Evolutionary conservation across 2,329 filamentous ascomycete species (phyloP), one percentile per base, ranked within the genome.

Genomic region (Penicillium palitans): DNA sequence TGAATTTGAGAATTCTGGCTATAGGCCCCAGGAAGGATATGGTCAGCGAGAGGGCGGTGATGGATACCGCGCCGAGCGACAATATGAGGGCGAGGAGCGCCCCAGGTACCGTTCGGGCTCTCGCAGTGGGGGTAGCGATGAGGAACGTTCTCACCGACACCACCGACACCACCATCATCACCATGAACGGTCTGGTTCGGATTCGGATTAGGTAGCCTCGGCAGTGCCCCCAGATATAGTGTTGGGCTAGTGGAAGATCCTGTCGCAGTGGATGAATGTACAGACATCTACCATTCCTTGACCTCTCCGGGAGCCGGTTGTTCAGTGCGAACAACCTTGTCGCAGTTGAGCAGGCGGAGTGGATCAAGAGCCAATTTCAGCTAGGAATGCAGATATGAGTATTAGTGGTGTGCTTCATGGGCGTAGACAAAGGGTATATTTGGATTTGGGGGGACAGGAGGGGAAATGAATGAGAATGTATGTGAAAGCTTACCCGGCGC

Each of bases 311-410:
- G 65, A 57, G 74, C 76, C 8, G 82, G 80, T 61, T 70, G 66
- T 63, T 84, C 78, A 40, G 81, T 76, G n/a, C 85, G 76, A n/a
- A 87, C 80, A 60, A 87, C 80, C 74, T 88, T 88, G 71, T 88
- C 84, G 66, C 83, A 86, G 65, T 88, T 88, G 27, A 87, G 78
- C 64, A 87, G 68, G 66, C 84, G 85, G n/a, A 86, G 73, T n/a
- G 86, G 86, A 68, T 88, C 86, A 66, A 86, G 84, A 15, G 86
- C 84, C 71, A 83, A 78, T 76, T 88, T 88, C 61, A 88, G 76
- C 82, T 84, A 68, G 50, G 10, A 57, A 53, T 42, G 46, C 40
- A 35, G 35, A 48, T 48, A 40, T 52, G 46, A 19, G 50, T 29
- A 58, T 72, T 64, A 70, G 68, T 50, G 37, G 41, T 17, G 42